A percentile compares a stretch with the other conserved stretches of the same genome.
Evolutionary conservation across 345 rosid genomes (phyloP).

Genomic region (Pugionium cornutum): DNA sequence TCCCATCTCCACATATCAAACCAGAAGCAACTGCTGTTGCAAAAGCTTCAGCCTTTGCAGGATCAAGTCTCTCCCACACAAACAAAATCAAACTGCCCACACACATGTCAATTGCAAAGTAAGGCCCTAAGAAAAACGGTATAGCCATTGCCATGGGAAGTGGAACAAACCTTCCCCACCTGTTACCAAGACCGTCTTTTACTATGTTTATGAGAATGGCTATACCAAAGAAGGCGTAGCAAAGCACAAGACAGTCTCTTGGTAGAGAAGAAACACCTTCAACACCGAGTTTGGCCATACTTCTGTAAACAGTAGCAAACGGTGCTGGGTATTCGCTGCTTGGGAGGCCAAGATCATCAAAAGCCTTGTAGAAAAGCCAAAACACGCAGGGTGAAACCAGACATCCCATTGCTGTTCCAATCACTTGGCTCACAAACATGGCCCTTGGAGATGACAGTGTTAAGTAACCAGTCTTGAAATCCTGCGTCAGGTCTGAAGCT

Average conservation of each 20-base stretch:
- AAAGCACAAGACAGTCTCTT: conserved; percentile 57
- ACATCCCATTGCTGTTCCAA: conserved; percentile 77
- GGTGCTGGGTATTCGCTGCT: conserved; percentile 77
- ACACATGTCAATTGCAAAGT: conserved; percentile 89
- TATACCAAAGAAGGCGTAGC: conserved; percentile 53
- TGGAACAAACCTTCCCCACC: conserved; percentile 61
- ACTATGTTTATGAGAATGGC: conserved; percentile 52
- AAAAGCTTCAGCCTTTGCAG: conserved; percentile 54
- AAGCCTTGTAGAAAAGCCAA: conserved; percentile 84
- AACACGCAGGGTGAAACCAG: conserved; percentile 65
- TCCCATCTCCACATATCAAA: neutral
- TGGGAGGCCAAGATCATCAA: conserved; percentile 67
- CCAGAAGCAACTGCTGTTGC: conserved; percentile 83
- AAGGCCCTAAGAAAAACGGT: conserved; percentile 87
- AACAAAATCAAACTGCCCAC: conserved; percentile 78
- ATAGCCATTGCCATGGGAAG: conserved; percentile 97
- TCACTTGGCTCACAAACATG: conserved; percentile 42
- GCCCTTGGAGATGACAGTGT: conserved; percentile 87
- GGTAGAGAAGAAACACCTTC: conserved; percentile 73
- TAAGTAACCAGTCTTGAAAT: conserved; percentile 39
- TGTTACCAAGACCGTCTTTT: conserved; percentile 34
- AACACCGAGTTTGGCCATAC: conserved; percentile 75
- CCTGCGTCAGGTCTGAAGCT: too few species aligned
- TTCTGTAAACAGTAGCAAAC: conserved; percentile 63
- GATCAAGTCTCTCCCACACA: conserved; percentile 61